phyloP scores from a whole-genome alignment of 2,329 filamentous ascomycete species.

The Aspergillus intermedius region DNA sequence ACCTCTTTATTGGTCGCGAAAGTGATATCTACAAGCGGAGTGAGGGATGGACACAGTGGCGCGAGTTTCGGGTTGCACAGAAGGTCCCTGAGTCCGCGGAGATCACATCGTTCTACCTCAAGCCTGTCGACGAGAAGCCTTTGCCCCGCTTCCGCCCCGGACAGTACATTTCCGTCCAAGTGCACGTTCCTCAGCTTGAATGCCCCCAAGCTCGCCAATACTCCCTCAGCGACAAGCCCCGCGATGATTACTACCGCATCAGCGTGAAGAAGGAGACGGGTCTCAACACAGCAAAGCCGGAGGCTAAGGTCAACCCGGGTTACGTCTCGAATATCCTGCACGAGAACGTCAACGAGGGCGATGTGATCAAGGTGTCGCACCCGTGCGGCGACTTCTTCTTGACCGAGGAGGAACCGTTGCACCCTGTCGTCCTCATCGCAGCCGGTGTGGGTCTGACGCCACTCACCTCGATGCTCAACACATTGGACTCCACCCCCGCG shows the following conservation, averaged over 20 bases:
- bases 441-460: conserved; percentile 57
- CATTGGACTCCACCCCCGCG: conserved; percentile 36
- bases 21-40: conserved; percentile 56
- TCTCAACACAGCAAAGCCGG: conserved; percentile 39
- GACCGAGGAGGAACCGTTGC: conserved; percentile 24
- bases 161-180: conserved; percentile 63
- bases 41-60: conserved; percentile 60
- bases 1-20: conserved; percentile 64
- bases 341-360: conserved; percentile 54
- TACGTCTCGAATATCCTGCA: conserved; percentile 66
- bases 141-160: conserved; percentile 62
- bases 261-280: conserved; percentile 63
- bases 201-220: conserved; percentile 64
- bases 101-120: conserved; percentile 65
- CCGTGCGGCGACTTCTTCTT: conserved; percentile 59
- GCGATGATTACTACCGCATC: conserved; percentile 59
- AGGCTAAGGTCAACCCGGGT: conserved; percentile 50
- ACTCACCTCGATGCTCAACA: conserved; percentile 56
- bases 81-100: conserved; percentile 62
- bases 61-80: conserved; percentile 57
- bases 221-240: conserved; percentile 61
- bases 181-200: conserved; percentile 54
- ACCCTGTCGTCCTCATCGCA: conserved; percentile 55
- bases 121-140: conserved; percentile 54
- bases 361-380: conserved; percentile 59